Percentiles rank a stretch among this genome's conserved stretches.
Evolutionary conservation across 2,329 filamentous ascomycete genomes (phyloP).

Genomic region (Lachnellula arida): DNA sequence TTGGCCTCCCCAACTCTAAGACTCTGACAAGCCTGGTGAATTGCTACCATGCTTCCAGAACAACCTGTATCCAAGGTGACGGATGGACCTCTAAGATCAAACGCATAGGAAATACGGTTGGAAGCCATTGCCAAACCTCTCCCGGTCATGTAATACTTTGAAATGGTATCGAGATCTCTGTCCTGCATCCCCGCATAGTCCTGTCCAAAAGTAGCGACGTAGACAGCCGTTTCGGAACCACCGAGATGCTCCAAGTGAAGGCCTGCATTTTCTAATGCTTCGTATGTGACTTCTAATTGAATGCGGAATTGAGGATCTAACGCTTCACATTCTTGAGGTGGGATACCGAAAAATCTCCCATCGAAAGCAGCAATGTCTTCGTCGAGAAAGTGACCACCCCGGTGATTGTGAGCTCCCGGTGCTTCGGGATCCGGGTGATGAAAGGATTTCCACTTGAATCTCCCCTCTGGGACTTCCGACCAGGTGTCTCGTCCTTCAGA

Average conservation of each 20-base stretch:
- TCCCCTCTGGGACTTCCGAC: slow-evolving; percentile 35
- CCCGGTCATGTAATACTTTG: background rate
- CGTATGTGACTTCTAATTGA: background rate
- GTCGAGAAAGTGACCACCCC: background rate
- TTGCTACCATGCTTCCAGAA: slow-evolving; percentile 48
- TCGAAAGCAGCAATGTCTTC: background rate
- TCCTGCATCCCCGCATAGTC: background rate
- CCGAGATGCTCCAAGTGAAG: background rate
- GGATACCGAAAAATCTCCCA: background rate
- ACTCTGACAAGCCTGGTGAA: slow-evolving; percentile 49
- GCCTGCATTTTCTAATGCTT: background rate
- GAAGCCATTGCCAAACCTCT: background rate
- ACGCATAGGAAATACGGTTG: slow-evolving; percentile 32
- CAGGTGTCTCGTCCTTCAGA: slow-evolving; percentile 41
- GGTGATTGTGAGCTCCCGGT: background rate
- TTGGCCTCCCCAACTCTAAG: slow-evolving; percentile 34
- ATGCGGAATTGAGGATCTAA: background rate
- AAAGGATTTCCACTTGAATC: slow-evolving; percentile 6
- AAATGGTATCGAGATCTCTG: background rate
- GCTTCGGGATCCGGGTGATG: slow-evolving; percentile 1
- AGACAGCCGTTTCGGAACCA: background rate
- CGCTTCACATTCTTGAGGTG: background rate
- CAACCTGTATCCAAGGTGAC: slow-evolving; percentile 48
- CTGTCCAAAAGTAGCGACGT: background rate
- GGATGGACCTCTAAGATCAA: slow-evolving; percentile 35